Conservation (phyloP, 1,284 basidiomycete genomes). For the Cryptococcus sp. region DNA sequence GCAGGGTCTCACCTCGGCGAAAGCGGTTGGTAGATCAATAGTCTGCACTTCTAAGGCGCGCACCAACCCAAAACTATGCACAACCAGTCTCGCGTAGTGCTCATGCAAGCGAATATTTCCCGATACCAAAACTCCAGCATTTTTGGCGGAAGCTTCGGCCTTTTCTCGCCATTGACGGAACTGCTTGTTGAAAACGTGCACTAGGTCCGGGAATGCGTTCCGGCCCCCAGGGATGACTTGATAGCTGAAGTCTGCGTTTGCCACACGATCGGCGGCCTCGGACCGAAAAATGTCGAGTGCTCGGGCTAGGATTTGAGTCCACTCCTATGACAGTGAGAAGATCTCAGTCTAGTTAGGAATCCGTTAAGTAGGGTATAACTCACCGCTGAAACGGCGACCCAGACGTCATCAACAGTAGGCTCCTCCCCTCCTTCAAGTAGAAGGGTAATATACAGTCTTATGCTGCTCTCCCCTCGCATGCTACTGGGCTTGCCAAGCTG, state of each 20-base stretch:
- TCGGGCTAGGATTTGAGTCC: constrained; percentile 31
- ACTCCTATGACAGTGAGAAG: constrained; percentile 15
- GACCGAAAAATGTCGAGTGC: constrained; percentile 27
- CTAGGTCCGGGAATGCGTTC: constrained; percentile 15
- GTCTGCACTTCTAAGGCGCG: constrained; percentile 14
- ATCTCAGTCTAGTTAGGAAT: no score
- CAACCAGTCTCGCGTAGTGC: constrained; percentile 30
- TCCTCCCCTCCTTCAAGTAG: constrained; percentile 7
- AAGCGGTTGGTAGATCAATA: constrained; percentile 18
- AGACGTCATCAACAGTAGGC: constrained; percentile 22
- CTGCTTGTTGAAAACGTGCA: constrained; percentile 21
- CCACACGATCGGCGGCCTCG: constrained; percentile 7
- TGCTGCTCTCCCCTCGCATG: constrained; percentile 20
- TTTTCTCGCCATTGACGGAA: constrained; percentile 27
- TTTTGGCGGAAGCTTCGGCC: constrained; percentile 4
- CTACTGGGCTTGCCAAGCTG: constrained; percentile 35
- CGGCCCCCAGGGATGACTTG: not conserved
- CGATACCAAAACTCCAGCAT: constrained; percentile 4
- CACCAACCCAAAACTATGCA: constrained; percentile 32
- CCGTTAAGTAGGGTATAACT: no score
- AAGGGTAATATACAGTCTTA: constrained; percentile 22
- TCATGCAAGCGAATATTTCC: constrained; percentile 32
- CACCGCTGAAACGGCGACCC: constrained; percentile 23
- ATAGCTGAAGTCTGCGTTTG: not conserved
- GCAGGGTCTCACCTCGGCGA: constrained; percentile 28